Evolutionary conservation across 164 flowering plant genomes (phyloP).

Genomic region (Magnolia officinalis): DNA sequence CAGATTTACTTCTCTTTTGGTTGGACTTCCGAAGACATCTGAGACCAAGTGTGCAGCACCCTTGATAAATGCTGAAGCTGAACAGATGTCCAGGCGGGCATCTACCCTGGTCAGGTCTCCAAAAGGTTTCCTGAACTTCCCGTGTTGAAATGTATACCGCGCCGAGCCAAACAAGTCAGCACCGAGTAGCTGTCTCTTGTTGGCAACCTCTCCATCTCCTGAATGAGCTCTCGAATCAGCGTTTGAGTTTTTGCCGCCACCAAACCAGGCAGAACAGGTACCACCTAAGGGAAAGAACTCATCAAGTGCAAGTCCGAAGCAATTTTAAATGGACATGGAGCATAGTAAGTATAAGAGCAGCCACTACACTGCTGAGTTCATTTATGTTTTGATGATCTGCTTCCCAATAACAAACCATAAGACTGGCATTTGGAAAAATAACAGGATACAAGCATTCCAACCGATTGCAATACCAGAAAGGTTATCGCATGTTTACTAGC

Average conservation of each 20-base stretch:
- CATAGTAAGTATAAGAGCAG: too few relatives aligned
- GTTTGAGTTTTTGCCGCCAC: conserved; percentile 23
- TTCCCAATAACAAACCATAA: neutral
- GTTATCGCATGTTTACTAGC: neutral
- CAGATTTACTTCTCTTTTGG: conserved; percentile 22
- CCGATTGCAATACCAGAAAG: neutral
- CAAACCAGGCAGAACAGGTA: conserved; percentile 55
- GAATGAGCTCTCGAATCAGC: conserved; percentile 18
- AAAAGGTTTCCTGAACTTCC: conserved; percentile 52
- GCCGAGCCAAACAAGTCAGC: conserved; percentile 79
- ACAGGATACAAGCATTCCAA: neutral
- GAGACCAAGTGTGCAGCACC: conserved; percentile 29
- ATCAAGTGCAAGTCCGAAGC: neutral
- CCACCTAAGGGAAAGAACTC: conserved; percentile 43
- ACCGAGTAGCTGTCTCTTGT: conserved; percentile 35
- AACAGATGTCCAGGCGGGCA: conserved; percentile 72
- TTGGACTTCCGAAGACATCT: conserved; percentile 26
- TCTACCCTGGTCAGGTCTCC: conserved; percentile 77
- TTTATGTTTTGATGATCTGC: neutral
- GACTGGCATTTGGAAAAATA: neutral
- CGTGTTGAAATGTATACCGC: conserved; percentile 73
- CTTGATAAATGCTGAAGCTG: conserved; percentile 57
- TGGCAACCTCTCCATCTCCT: conserved; percentile 19
- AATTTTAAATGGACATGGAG: too few relatives aligned
- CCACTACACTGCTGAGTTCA: too few relatives aligned